Base-by-base conservation (phyloP, 345 rosid genomes). In the Acer campestre region DNA sequence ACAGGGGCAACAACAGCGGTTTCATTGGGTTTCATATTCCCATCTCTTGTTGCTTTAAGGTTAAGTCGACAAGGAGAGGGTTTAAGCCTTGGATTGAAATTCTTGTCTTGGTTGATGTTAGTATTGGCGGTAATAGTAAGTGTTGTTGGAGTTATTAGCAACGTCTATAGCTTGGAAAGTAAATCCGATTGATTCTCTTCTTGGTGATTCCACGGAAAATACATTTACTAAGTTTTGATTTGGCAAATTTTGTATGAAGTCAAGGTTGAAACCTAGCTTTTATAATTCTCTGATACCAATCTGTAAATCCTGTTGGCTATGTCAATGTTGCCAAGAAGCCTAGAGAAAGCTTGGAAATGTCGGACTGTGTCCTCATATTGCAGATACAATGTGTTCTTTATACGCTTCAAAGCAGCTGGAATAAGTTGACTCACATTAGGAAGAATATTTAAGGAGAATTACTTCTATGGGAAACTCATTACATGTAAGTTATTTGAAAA, bases 1-100 rank as follows among this genome's bases (percentile, higher is more conserved):
- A 96, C 99, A 0, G 99, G 99, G 38, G 98, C 99, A n/a, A 96
- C 99, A 46, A 87, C 98, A 20, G 99, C 99, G 10, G 97, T 96
- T 38, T 92, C 99, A 0, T 86, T 96, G 68, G 99, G 98, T 73
- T 96, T 94, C 72, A 96, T 88, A 42, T 96, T 96, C 81, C 99
- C 99, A 20, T 83, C 98, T 76, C 91, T 96, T 5, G 79, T 96
- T 75, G 95, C 98, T 0, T 75, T 96, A 77, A 86, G 80, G 82
- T 76, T 96, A 79, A 82, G 94, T 72, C 77, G 79, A 25, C 79
- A 73, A 75, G 93, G 88, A 29, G 88, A 75, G 61, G 70, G 89
- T 25, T 85, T 96, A 83, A 89, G 85, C 69, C 3, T 27, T 0
- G 80, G 79, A 63, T 94, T 91, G 73, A 90, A 66, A 74, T 75